Evolutionary conservation across 192 early-diverging fungal species (phyloP).

Genomic region (Backusella circina): DNA sequence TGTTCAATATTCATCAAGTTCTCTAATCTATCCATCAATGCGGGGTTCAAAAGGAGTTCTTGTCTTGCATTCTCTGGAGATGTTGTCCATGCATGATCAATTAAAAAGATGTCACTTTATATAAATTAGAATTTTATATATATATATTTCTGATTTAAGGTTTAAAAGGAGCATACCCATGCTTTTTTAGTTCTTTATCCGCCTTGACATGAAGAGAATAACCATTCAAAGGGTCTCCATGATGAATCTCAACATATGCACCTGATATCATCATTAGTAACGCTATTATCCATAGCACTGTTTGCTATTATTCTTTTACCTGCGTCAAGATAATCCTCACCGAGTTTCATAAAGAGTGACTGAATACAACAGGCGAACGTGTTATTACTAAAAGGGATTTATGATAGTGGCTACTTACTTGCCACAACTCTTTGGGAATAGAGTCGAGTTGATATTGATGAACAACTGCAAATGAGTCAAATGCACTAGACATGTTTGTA

Average conservation of each 20-base stretch:
- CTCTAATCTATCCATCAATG: slow-evolving; percentile 61
- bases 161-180: slow-evolving; percentile 32
- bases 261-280: not conserved
- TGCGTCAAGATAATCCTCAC: slow-evolving; percentile 47
- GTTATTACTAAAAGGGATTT: not conserved
- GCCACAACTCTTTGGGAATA: slow-evolving; percentile 49
- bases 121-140: not conserved
- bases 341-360: slow-evolving; percentile 50
- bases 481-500: slow-evolving; percentile 16
- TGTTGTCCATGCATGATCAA: slow-evolving; percentile 76
- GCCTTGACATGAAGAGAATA: slow-evolving; percentile 51
- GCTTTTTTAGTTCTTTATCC: slow-evolving; percentile 39
- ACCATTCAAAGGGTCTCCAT: slow-evolving; percentile 44
- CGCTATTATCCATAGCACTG: not conserved
- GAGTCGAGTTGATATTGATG: slow-evolving; percentile 48
- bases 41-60: slow-evolving; percentile 49
- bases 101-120: slow-evolving; percentile 60
- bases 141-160: too few relatives aligned
- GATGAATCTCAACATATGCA: slow-evolving; percentile 41
- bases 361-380: not conserved
- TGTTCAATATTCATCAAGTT: slow-evolving; percentile 55
- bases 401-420: slow-evolving; percentile 26
- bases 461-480: slow-evolving; percentile 33
- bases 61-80: slow-evolving; percentile 47
- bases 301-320: slow-evolving; percentile 17